A percentile compares a stretch with the other conserved stretches of the same genome.
Conservation (phyloP, 1,284 basidiomycete species). For the Trametes polyzona region DNA sequence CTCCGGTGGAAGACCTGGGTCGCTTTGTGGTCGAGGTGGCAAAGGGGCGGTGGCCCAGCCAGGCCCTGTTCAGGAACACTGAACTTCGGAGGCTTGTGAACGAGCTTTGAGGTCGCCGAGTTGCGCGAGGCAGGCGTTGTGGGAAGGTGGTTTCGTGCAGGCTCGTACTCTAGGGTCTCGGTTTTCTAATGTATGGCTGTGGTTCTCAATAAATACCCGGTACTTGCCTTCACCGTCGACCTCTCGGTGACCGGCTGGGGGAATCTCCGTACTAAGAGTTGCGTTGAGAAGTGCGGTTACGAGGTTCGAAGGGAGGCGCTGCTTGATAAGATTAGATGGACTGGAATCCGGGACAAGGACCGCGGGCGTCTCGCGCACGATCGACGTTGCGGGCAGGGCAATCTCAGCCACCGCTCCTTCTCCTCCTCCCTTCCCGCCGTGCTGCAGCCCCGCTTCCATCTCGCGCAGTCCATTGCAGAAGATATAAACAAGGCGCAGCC, state of each 20-base stretch:
- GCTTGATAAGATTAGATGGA: conserved; percentile 7
- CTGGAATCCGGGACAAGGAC: background rate
- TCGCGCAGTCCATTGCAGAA: no score
- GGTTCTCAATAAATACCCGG: no score
- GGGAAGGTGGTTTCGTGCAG: background rate
- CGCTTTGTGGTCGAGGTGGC: conserved; percentile 34
- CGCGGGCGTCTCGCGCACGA: conserved; percentile 5
- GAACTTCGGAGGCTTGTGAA: conserved; percentile 31
- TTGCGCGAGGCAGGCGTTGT: background rate
- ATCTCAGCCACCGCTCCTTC: conserved; percentile 14
- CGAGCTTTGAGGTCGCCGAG: background rate
- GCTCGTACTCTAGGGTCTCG: background rate
- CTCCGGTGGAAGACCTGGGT: conserved; percentile 31
- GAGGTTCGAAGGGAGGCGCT: no score
- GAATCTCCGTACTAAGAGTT: no score
- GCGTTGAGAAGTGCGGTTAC: no score
- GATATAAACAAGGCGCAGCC: no score
- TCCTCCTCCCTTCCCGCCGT: background rate
- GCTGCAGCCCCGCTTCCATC: background rate
- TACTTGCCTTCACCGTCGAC: no score
- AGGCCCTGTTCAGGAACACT: conserved; percentile 29
- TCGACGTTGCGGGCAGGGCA: conserved; percentile 16
- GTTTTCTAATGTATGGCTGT: background rate
- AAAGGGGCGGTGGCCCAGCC: conserved; percentile 37
- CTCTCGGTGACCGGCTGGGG: no score